Evolutionary conservation across 805 yeast species (phyloP).

Genomic region (Starmera amethionina): DNA sequence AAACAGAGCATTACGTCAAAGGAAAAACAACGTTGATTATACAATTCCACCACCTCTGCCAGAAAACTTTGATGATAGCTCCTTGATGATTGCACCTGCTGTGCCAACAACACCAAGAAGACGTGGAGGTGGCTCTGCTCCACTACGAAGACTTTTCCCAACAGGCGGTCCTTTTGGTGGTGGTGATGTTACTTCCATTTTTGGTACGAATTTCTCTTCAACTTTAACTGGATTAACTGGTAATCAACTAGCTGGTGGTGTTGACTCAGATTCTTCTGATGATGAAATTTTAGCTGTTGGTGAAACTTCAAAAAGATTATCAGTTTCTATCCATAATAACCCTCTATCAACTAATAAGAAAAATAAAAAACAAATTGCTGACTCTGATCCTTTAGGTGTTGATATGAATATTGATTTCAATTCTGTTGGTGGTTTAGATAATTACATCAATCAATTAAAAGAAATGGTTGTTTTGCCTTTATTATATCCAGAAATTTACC

Average conservation of each 20-base stretch:
- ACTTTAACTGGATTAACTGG: slow-evolving; percentile 6
- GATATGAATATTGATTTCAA: slow-evolving; percentile 79
- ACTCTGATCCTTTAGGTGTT: slow-evolving; percentile 87
- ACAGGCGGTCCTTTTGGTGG: slow-evolving; percentile 99
- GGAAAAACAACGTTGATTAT: slow-evolving; percentile 72
- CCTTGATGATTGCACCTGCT: slow-evolving; percentile 6
- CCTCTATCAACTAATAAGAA: slow-evolving; percentile 15
- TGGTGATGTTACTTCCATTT: slow-evolving; percentile 77
- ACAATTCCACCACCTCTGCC: slow-evolving; percentile 74
- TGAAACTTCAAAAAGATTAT: slow-evolving; percentile 26
- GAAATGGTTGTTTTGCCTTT: slow-evolving; percentile 96
- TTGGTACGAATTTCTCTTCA: slow-evolving; percentile 54
- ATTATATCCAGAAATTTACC: slow-evolving; percentile 87
- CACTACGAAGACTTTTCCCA: slow-evolving; percentile 69
- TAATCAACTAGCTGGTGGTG: slow-evolving; percentile 16
- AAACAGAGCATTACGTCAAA: slow-evolving; percentile 45
- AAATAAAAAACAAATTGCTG: slow-evolving; percentile 58
- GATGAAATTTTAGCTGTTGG: slow-evolving; percentile 45
- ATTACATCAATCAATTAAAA: slow-evolving; percentile 82
- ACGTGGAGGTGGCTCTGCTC: slow-evolving; percentile 30
- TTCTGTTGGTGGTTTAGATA: slow-evolving; percentile 85
- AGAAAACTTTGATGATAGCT: slow-evolving; percentile 19
- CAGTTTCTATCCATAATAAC: slow-evolving; percentile 16
- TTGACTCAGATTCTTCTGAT: slow-evolving; percentile 55
- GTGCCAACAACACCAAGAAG: slow-evolving; percentile 23